These are phyloP conservation scores for Neofusicoccum sp. DNA, from an alignment of 2,329 filamentous ascomycete genomes.

Conservation along the genomic window DNA sequence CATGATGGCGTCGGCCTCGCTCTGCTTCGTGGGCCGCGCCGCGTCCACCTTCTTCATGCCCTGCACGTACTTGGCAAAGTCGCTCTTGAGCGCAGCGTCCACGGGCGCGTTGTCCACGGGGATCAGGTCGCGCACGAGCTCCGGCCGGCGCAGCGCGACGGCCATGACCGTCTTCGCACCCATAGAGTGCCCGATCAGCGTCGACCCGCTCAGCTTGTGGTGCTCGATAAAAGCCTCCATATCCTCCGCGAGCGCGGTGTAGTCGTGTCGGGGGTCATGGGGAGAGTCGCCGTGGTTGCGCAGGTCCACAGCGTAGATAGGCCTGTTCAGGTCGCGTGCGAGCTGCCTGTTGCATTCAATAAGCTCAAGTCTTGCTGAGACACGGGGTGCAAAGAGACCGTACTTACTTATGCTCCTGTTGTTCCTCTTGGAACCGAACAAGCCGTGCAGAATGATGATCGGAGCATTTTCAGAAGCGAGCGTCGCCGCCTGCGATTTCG, in stretches of 20 bases:
- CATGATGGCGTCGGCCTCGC: conserved; percentile 78
- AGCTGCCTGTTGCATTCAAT: conserved; percentile 59
- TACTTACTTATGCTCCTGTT: conserved; percentile 94
- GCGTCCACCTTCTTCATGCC: conserved; percentile 82
- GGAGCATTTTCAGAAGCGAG: conserved; percentile 48
- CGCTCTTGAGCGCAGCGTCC: conserved; percentile 69
- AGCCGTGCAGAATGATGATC: conserved; percentile 85
- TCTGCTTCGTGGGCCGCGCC: conserved; percentile 63
- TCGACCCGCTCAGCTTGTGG: conserved; percentile 67
- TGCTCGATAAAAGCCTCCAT: conserved; percentile 73
- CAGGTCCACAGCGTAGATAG: conserved; percentile 83
- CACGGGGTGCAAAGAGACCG: conserved; percentile 31
- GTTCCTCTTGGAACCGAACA: conserved; percentile 95
- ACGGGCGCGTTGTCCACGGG: conserved; percentile 91
- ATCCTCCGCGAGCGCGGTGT: conserved; percentile 77
- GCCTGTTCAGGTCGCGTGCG: conserved; percentile 74
- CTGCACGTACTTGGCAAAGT: conserved; percentile 76
- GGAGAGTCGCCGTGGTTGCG: conserved; percentile 92
- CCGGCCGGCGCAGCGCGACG: conserved; percentile 69
- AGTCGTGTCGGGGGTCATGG: conserved; percentile 74
- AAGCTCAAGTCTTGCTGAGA: not conserved
- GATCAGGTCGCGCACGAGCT: conserved; percentile 67
- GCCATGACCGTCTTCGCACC: conserved; percentile 93
- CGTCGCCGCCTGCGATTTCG: conserved; percentile 31
- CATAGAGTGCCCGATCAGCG: conserved; percentile 94